phyloP scores from a whole-genome alignment of 2,329 filamentous ascomycete genomes.

The Colletotrichum karsti region DNA sequence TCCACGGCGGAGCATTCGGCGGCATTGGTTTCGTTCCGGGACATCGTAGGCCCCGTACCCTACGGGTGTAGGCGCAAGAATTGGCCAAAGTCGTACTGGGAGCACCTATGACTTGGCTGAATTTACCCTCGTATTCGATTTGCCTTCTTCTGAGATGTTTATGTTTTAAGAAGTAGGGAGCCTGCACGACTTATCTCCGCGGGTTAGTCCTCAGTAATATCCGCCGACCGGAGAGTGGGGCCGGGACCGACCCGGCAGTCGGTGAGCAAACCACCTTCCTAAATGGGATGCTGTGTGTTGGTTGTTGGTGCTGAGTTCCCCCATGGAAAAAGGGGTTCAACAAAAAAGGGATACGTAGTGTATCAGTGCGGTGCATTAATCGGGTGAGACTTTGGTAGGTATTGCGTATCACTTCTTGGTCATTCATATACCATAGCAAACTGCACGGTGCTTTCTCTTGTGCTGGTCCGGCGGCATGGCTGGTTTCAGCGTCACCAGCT shows the following conservation, averaged over 20 bases:
- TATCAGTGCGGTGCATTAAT: too few relatives aligned
- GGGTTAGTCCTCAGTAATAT: not conserved
- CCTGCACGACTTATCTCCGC: not conserved
- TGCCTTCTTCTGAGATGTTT: accelerated
- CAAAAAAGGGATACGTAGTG: too few relatives aligned
- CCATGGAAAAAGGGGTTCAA: too few relatives aligned
- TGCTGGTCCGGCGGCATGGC: too few relatives aligned
- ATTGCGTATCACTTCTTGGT: too few relatives aligned
- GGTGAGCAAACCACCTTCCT: not conserved
- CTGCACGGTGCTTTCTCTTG: too few relatives aligned
- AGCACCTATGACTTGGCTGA: not conserved
- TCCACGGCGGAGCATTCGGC: not conserved
- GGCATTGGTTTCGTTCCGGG: not conserved
- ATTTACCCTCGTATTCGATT: not conserved
- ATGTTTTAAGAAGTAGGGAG: not conserved
- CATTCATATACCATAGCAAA: too few relatives aligned
- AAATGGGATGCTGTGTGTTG: not conserved
- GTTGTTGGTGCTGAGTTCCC: not conserved
- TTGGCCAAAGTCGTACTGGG: not conserved
- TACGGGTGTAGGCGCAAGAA: not conserved
- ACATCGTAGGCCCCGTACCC: not conserved
- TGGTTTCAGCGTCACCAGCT: too few relatives aligned
- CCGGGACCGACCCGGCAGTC: not conserved
- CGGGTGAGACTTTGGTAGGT: too few relatives aligned
- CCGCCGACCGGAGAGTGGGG: not conserved